A percentile compares a stretch with the other conserved stretches of the same genome.
Conservation (phyloP, 305 asterid species). For the Ajuga reptans region DNA sequence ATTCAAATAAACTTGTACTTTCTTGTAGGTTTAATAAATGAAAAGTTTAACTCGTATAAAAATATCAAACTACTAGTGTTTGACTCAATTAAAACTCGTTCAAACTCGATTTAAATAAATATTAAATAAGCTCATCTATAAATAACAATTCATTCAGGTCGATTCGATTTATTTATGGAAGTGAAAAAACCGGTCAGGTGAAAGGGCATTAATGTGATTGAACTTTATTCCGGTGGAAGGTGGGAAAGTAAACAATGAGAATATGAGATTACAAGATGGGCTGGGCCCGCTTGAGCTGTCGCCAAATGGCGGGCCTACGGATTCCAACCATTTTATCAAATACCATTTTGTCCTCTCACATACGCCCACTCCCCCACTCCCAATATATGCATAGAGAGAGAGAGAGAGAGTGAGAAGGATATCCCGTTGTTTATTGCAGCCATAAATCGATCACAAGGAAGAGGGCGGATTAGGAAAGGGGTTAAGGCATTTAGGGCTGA, state of each 20-base stretch:
- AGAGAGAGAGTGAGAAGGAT: neutral
- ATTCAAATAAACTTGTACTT: too few species aligned
- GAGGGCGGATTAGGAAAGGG: neutral
- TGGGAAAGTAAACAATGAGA: neutral
- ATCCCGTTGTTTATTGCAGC: slow-evolving; percentile 6
- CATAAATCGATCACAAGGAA: neutral
- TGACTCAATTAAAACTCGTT: too few species aligned
- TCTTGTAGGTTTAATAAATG: too few species aligned
- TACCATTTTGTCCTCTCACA: slow-evolving; percentile 17
- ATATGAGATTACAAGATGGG: slow-evolving; percentile 6
- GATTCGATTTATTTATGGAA: too few species aligned
- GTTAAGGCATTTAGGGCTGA: slow-evolving; percentile 10
- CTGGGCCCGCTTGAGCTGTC: slow-evolving; percentile 24
- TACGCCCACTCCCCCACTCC: neutral
- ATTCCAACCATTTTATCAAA: slow-evolving; percentile 34
- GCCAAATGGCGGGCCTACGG: slow-evolving; percentile 33
- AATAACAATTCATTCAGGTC: too few species aligned
- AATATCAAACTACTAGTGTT: too few species aligned
- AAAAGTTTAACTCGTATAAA: too few species aligned
- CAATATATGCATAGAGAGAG: neutral
- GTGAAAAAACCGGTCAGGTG: too few species aligned
- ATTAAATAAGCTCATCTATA: too few species aligned
- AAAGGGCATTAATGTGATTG: slow-evolving; percentile 12
- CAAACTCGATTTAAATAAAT: too few species aligned
- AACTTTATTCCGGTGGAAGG: neutral